phyloP scores from a whole-genome alignment of 2,329 filamentous ascomycete species.

The Lecanoromycetidae sp. region DNA sequence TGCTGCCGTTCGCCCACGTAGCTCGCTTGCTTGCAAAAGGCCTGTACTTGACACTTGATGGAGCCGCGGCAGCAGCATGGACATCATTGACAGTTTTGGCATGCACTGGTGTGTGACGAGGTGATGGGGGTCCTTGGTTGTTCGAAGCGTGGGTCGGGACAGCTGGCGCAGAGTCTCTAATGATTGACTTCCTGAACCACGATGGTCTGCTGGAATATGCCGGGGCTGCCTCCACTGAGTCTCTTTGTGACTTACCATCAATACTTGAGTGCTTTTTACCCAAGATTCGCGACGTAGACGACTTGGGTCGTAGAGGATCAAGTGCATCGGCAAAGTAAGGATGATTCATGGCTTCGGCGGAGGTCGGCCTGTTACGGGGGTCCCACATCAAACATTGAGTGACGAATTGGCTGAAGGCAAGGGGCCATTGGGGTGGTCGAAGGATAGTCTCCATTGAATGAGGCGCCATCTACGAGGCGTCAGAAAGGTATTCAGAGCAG shows the following conservation, averaged over 20 bases:
- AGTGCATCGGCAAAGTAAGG: constrained; percentile 90
- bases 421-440: constrained; percentile 80
- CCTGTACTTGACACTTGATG: constrained; percentile 37
- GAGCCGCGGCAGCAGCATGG: constrained; percentile 31
- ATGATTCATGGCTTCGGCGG: constrained; percentile 83
- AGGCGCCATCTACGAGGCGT: constrained; percentile 67
- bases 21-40: constrained; percentile 64
- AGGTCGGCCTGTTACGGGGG: constrained; percentile 80
- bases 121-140: constrained; percentile 31
- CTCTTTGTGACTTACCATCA: constrained; percentile 53
- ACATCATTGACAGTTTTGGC: constrained; percentile 31
- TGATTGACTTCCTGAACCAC: constrained; percentile 93
- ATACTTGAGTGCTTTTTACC: constrained; percentile 85
- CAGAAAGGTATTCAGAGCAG: constrained; percentile 13
- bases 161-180: constrained; percentile 59
- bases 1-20: constrained; percentile 75
- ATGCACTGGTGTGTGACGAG: constrained; percentile 32
- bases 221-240: constrained; percentile 46
- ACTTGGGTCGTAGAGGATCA: constrained; percentile 85
- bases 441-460: constrained; percentile 93
- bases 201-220: constrained; percentile 69
- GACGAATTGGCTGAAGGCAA: constrained; percentile 78
- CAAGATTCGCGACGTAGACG: constrained; percentile 69
- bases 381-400: constrained; percentile 99
- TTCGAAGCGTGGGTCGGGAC: constrained; percentile 32